A percentile compares a stretch with the other conserved stretches of the same genome.
Conservation (phyloP, 345 rosid species). For the Salix dunnii region DNA sequence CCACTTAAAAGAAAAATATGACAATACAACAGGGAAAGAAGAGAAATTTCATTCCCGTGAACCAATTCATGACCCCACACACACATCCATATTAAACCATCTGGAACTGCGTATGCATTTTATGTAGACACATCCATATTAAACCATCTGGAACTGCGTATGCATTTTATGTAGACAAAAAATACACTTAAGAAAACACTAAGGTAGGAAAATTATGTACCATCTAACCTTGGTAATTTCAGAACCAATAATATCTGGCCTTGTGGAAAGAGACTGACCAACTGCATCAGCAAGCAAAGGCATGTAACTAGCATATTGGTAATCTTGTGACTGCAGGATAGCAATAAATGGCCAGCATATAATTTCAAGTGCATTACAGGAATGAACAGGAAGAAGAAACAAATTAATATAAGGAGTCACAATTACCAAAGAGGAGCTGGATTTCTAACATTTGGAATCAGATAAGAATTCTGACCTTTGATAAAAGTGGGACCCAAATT, state of each 20-base stretch:
- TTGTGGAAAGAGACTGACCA: constrained; percentile 96
- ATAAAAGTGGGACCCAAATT: constrained; percentile 91
- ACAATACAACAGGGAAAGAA: too few species aligned
- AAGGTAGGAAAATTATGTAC: not conserved
- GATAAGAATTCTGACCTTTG: constrained; percentile 55
- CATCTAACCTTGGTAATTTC: constrained; percentile 80
- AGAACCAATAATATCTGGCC: constrained; percentile 89
- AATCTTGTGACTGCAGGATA: constrained; percentile 39
- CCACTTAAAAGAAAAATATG: not conserved
- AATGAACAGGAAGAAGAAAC: constrained; percentile 4
- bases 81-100: too few species aligned
- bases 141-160: too few species aligned
- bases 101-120: too few species aligned
- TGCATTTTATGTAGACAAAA: too few species aligned
- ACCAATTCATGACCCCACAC: too few species aligned
- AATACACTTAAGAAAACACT: too few species aligned
- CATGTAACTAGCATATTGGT: constrained; percentile 34
- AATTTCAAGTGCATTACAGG: constrained; percentile 18
- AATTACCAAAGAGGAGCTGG: not conserved
- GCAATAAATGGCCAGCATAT: constrained; percentile 31
- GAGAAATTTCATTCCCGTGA: too few species aligned
- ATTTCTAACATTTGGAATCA: not conserved
- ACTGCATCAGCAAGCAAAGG: constrained; percentile 68
- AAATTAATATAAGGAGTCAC: not conserved
- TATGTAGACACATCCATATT: too few species aligned